Evolutionary conservation across 805 yeast genomes (phyloP).

Genomic region (Wickerhamiella parazyma): DNA sequence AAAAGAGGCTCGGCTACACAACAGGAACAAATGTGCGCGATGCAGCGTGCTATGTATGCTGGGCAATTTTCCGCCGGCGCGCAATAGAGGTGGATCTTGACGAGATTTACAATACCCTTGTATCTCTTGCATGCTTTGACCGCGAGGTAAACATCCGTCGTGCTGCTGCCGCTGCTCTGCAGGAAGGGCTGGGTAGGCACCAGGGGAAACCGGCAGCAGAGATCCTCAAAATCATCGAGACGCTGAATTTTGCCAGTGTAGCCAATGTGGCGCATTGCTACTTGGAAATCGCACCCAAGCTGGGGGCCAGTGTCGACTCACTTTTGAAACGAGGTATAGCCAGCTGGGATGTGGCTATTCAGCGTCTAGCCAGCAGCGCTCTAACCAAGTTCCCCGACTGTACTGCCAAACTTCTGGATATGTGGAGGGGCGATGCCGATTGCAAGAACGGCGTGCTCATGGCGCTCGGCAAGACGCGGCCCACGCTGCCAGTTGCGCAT

Average conservation of each 20-base stretch:
- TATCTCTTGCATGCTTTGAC: constrained; percentile 52
- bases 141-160: constrained; percentile 59
- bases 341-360: constrained; percentile 31
- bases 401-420: not conserved
- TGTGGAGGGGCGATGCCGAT: not conserved
- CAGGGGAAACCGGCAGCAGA: constrained; percentile 31
- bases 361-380: constrained; percentile 32
- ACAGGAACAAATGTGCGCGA: constrained; percentile 66
- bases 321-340: constrained; percentile 26
- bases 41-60: constrained; percentile 69
- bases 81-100: constrained; percentile 12
- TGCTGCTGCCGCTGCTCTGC: constrained; percentile 77
- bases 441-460: constrained; percentile 12
- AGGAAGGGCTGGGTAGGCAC: constrained; percentile 71
- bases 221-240: constrained; percentile 37
- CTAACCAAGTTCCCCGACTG: constrained; percentile 16
- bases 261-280: constrained; percentile 34
- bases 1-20: constrained; percentile 36
- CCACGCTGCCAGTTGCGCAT: not conserved
- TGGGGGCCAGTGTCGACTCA: constrained; percentile 19
- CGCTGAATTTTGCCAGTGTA: constrained; percentile 38
- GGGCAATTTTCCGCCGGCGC: constrained; percentile 48
- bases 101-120: constrained; percentile 27
- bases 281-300: constrained; percentile 25
- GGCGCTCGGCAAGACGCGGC: constrained; percentile 8